Base-by-base conservation (phyloP, 2,329 filamentous ascomycete genomes). In the Torrubiellomyces zombiae region DNA sequence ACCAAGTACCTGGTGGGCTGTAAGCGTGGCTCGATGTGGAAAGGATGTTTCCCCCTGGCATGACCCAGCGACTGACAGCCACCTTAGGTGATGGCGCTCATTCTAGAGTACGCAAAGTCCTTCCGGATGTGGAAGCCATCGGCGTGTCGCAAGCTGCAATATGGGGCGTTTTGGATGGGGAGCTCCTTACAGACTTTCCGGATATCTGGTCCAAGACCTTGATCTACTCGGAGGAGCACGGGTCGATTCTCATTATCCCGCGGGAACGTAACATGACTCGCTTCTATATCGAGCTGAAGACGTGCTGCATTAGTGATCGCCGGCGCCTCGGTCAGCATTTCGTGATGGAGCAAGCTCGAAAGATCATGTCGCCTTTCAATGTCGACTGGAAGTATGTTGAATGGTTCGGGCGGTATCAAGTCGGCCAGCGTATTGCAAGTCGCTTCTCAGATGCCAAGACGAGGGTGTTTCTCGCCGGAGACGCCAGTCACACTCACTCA, bases 131-230 rank as follows among this genome's bases (percentile, higher is more conserved):
- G 22, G 57, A 71, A 33, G 63, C 68, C 4, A 59, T 72, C 14
- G 58, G 59, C 25, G 47, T 60, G 41, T 66, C 71, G 7, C 57
- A 61, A 31, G 48, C 57, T 9, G 56, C 60, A 12, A 56, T 67
- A 18, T 81, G 75, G 75, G 75, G 74, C 28, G 75, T 81, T 3
- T 51, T 81, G 3, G 75, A 81, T 42, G 75, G 74, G 36, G 67
- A 70, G 42, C 50, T 80, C 7, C 67, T 75, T 21, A 80, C 75
- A 6, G 62, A 79, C 42, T 80, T 81, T 36, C 75, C 75, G 2
- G 75, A 80, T 38, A 64, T 80, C 24, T 80, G 74, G 73, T 75
- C 68, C 44, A 80, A 80, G 50, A 72, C 73, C 0, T 62, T 76
- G 1, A 60, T 79, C 6, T 73, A 74, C 34, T 74, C 69, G 3